phyloP scores from a whole-genome alignment of 176 grass and related monocot genomes.

The Zea mays region Zm-B73-REFERENCE-NAM-5.0 NC_050097.1:93142501-93143000 shows the following conservation, averaged over 20 bases:
- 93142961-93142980: background rate
- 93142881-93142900: background rate
- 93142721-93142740: background rate
- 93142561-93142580: no score
- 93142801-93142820: background rate
- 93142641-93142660: background rate
- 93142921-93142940: background rate
- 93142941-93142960: background rate
- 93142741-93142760: background rate
- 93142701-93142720: background rate
- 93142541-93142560: no score
- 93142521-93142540: no score
- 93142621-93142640: background rate
- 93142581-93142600: no score
- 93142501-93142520: no score
- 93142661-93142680: background rate
- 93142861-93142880: slow-evolving; percentile 25
- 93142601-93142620: no score
- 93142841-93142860: slow-evolving; percentile 16
- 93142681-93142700: background rate
- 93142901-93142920: slow-evolving; percentile 1
- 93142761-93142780: background rate
- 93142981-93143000: background rate
- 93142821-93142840: background rate
- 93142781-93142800: background rate